These are phyloP conservation scores for Cercospora nicotianae DNA, from an alignment of 2,329 filamentous ascomycete genomes.

Conservation along the genomic window DNA sequence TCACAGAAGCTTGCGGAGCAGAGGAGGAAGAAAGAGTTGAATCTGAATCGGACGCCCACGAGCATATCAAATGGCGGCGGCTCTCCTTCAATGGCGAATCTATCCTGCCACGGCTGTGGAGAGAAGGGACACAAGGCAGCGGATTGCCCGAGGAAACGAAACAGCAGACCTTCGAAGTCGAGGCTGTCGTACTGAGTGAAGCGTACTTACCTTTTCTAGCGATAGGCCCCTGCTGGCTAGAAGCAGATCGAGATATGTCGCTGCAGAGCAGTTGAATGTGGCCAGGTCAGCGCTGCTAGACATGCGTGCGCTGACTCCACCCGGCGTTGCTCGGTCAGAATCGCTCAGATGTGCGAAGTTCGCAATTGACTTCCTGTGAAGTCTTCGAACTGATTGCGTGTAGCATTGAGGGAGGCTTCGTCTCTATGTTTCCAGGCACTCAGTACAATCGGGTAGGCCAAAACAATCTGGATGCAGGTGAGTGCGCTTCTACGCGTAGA, in stretches of 20 bases:
- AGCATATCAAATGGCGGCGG: conserved; percentile 53
- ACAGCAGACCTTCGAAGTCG: conserved; percentile 18
- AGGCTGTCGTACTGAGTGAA: conserved; percentile 13
- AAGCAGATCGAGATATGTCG: background rate
- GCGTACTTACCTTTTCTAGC: background rate
- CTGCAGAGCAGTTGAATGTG: background rate
- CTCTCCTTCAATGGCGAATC: conserved; percentile 31
- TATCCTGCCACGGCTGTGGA: conserved; percentile 63
- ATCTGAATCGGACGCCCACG: conserved; percentile 55
- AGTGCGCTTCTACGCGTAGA: background rate
- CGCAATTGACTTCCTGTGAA: background rate
- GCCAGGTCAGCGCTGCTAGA: background rate
- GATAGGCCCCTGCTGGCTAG: background rate
- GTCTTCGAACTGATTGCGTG: background rate
- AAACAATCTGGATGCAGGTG: background rate
- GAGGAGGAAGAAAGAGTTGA: conserved; percentile 65
- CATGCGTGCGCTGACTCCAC: background rate
- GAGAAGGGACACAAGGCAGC: conserved; percentile 60
- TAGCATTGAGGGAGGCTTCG: background rate
- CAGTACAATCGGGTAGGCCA: background rate
- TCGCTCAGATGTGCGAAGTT: background rate
- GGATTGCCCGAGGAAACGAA: conserved; percentile 53
- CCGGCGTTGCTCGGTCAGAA: background rate
- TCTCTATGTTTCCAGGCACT: background rate
- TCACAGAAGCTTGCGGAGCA: conserved; percentile 57